A percentile compares a stretch with the other conserved stretches of the same genome.
These are phyloP conservation scores for Vanderwaltozyma polyspora DNA, from an alignment of 805 yeast genomes.

Conservation along the genomic window DNA sequence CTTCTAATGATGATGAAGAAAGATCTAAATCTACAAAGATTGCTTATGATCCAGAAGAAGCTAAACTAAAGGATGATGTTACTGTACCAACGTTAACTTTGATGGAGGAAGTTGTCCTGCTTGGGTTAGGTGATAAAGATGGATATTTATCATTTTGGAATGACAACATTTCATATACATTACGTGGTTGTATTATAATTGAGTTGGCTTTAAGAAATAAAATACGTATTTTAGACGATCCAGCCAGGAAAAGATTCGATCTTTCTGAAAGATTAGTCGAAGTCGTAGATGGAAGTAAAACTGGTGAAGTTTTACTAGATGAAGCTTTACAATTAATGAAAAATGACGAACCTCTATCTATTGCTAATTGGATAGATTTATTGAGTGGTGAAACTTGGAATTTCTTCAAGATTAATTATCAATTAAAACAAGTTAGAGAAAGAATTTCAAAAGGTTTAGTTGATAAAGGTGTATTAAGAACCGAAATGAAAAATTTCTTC, in stretches of 20 bases:
- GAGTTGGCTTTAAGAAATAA: constrained; percentile 88
- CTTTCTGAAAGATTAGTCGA: constrained; percentile 79
- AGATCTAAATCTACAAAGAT: constrained; percentile 37
- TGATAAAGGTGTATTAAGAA: constrained; percentile 90
- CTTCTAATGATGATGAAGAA: constrained; percentile 11
- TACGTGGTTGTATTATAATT: constrained; percentile 85
- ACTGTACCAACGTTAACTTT: constrained; percentile 65
- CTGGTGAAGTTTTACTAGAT: constrained; percentile 92
- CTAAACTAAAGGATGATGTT: constrained; percentile 28
- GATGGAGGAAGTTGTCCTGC: constrained; percentile 90
- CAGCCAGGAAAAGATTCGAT: constrained; percentile 82
- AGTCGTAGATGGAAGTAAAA: constrained; percentile 72
- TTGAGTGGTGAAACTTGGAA: constrained; percentile 97
- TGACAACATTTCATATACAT: constrained; percentile 90
- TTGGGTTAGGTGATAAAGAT: constrained; percentile 91
- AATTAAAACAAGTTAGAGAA: constrained; percentile 93
- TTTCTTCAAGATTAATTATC: constrained; percentile 84
- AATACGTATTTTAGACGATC: constrained; percentile 81
- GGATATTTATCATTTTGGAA: constrained; percentile 97
- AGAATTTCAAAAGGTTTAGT: constrained; percentile 93
- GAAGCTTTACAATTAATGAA: constrained; percentile 89
- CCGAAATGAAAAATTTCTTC: constrained; percentile 89
- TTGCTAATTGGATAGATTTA: constrained; percentile 86
- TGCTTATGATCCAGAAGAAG: constrained; percentile 67
- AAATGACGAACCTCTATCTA: constrained; percentile 67